Evolutionary conservation across 345 rosid genomes (phyloP).

Genomic region (Aethionema arabicum): DNA sequence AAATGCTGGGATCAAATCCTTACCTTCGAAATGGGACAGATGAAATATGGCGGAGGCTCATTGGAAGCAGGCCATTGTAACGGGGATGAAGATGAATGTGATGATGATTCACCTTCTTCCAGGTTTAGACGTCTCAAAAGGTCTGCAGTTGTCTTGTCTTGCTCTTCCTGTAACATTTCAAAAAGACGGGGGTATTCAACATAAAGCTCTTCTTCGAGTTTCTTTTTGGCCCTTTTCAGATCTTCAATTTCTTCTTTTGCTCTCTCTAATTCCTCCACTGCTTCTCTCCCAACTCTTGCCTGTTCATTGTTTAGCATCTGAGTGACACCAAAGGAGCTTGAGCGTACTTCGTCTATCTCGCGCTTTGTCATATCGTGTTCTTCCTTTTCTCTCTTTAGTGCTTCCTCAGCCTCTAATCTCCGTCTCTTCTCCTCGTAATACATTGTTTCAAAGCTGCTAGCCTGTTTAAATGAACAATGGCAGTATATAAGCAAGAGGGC

Average conservation of each 20-base stretch:
- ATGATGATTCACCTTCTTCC: conserved; percentile 32
- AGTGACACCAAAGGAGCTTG: conserved; percentile 35
- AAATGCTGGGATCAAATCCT: conserved; percentile 10
- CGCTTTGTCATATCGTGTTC: conserved; percentile 12
- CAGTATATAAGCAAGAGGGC: conserved; percentile 12
- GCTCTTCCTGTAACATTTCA: conserved; percentile 33
- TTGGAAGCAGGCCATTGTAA: conserved; percentile 26
- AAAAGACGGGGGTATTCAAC: conserved; percentile 23
- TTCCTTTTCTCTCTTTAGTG: conserved; percentile 32
- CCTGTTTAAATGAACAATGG: conserved; percentile 24
- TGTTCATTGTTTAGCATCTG: conserved; percentile 34
- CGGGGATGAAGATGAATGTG: conserved; percentile 33
- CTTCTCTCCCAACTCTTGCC: conserved; percentile 27
- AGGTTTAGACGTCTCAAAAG: conserved; percentile 24
- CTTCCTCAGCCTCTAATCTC: conserved; percentile 34
- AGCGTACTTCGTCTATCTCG: conserved; percentile 38
- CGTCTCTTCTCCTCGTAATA: conserved; percentile 38
- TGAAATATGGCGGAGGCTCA: conserved; percentile 41
- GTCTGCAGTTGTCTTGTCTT: conserved; percentile 34
- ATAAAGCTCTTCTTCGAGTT: conserved; percentile 33
- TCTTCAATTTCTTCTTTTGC: conserved; percentile 32
- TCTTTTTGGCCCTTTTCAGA: conserved; percentile 36
- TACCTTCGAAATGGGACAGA: conserved; percentile 46
- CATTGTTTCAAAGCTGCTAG: conserved; percentile 10
- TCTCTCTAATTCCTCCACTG: conserved; percentile 29